phyloP scores from a whole-genome alignment of 2,329 filamentous ascomycete species.

The Pseudogymnoascus sp. region DNA sequence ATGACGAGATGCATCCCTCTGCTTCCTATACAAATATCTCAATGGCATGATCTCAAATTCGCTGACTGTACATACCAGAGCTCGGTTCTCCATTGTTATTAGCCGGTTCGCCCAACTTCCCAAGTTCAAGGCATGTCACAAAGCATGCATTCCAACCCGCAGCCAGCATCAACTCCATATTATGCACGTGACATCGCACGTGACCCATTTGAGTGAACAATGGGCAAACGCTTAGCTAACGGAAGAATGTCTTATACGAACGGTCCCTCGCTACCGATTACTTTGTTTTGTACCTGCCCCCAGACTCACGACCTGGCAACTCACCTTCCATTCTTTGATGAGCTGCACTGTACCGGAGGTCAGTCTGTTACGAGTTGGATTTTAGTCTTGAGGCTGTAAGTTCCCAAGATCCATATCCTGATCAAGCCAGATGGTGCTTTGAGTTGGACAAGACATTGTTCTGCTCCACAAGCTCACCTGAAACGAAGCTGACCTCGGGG shows the following conservation, averaged over 20 bases:
- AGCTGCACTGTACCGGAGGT: not conserved
- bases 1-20: conserved; percentile 42
- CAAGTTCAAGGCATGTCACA: not conserved
- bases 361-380: conserved; percentile 4
- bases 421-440: not conserved
- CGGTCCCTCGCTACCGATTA: not conserved
- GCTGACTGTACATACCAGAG: conserved; percentile 5
- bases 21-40: conserved; percentile 35
- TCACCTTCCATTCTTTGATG: conserved; percentile 9
- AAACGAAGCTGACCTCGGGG: conserved; percentile 3
- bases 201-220: not conserved
- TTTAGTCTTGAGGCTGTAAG: conserved; percentile 1
- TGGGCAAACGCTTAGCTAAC: conserved; percentile 3
- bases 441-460: not conserved
- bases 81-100: not conserved
- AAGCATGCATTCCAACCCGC: not conserved
- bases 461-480: not conserved
- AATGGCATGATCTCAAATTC: not conserved
- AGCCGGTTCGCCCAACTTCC: not conserved
- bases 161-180: not conserved
- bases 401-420: not conserved
- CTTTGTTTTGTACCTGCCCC: conserved; percentile 4
- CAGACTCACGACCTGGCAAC: conserved; percentile 8
- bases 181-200: not conserved
- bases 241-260: conserved; percentile 7